Conservation (phyloP, 352 stramenopile genomes). For the Phytophthora melonis region DNA sequence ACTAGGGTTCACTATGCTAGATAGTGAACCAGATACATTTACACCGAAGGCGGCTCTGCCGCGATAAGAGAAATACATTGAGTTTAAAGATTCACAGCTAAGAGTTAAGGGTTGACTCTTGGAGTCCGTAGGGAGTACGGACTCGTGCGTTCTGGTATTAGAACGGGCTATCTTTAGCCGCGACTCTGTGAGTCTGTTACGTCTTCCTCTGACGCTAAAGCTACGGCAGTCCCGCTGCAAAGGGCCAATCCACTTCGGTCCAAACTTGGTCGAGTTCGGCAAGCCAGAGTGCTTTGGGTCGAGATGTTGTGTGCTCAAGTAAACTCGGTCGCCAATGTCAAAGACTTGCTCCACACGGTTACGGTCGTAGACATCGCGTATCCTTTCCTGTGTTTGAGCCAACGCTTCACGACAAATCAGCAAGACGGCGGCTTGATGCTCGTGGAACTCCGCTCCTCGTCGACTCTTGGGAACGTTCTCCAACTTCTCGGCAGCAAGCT, state of each 20-base stretch:
- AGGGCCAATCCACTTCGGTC: constrained; percentile 29
- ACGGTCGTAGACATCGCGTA: constrained; percentile 23
- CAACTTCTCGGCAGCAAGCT: background rate
- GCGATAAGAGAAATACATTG: too few relatives aligned
- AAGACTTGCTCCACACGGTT: constrained; percentile 18
- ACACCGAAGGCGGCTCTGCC: too few relatives aligned
- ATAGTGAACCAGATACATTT: too few relatives aligned
- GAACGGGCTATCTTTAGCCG: too few relatives aligned
- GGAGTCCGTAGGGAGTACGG: too few relatives aligned
- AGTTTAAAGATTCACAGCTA: too few relatives aligned
- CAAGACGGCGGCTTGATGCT: constrained; percentile 17
- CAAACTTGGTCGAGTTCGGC: constrained; percentile 22
- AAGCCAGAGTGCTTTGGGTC: constrained; percentile 20
- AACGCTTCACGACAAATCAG: constrained; percentile 14
- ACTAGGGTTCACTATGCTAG: too few relatives aligned
- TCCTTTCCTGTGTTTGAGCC: constrained; percentile 9
- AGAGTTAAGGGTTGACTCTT: too few relatives aligned
- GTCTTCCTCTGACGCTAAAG: too few relatives aligned
- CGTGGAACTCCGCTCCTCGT: constrained; percentile 2
- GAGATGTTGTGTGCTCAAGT: constrained; percentile 23
- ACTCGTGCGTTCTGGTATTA: too few relatives aligned
- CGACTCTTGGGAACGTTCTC: background rate
- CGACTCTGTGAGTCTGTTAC: too few relatives aligned
- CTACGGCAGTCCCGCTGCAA: too few relatives aligned
- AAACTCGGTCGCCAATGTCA: constrained; percentile 22